Conservation (phyloP, 139 green algal genomes). For the Coccomyxa sp. region DNA sequence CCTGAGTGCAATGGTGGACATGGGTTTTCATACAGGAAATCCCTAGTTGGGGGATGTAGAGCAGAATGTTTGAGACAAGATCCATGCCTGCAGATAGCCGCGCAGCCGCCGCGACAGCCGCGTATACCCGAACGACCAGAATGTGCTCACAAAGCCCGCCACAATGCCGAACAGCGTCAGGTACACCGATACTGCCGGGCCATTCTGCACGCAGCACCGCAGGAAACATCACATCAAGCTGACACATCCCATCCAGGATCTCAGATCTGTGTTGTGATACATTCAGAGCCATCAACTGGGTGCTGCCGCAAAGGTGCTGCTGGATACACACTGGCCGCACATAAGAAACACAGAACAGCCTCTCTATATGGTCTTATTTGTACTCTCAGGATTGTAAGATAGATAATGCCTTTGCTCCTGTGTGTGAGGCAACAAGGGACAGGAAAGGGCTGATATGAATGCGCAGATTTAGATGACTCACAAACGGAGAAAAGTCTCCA, state of each 20-base stretch:
- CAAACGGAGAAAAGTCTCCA: neutral
- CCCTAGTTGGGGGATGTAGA: too few relatives aligned
- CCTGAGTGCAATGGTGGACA: too few relatives aligned
- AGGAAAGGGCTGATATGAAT: too few relatives aligned
- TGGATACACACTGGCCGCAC: too few relatives aligned
- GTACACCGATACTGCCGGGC: constrained; percentile 78
- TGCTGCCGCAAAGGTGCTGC: too few relatives aligned
- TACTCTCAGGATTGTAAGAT: too few relatives aligned
- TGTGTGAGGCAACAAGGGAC: too few relatives aligned
- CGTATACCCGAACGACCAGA: constrained; percentile 86
- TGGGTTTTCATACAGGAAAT: too few relatives aligned
- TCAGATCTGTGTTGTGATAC: neutral
- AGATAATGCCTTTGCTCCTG: too few relatives aligned
- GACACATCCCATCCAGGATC: neutral
- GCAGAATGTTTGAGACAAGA: too few relatives aligned
- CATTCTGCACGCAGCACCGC: constrained; percentile 41
- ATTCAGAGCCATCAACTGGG: neutral
- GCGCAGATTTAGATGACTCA: neutral
- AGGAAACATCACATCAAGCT: neutral
- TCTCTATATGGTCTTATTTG: too few relatives aligned
- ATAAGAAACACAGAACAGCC: too few relatives aligned
- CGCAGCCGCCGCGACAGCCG: constrained; percentile 63
- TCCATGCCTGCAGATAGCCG: neutral
- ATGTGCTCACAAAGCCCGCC: constrained; percentile 85
- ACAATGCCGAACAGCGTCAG: constrained; percentile 89